Conservation (phyloP, 805 yeast genomes). For the Jamesozyma piceae region DNA sequence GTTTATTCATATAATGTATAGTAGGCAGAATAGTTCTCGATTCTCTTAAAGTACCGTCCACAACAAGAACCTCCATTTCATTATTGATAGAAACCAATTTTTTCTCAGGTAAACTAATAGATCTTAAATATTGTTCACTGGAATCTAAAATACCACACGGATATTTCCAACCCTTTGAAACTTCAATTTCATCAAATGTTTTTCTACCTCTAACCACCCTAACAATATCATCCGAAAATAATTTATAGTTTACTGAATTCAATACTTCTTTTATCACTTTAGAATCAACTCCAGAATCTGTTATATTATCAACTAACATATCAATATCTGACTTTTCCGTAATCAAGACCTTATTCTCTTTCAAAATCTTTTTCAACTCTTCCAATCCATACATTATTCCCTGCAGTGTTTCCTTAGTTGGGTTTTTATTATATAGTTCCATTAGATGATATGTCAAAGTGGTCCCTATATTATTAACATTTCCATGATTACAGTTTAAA, state of each 20-base stretch:
- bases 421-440: constrained; percentile 14
- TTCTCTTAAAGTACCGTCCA: too few relatives aligned
- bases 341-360: constrained; percentile 10
- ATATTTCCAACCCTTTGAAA: constrained; percentile 28
- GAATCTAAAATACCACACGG: constrained; percentile 21
- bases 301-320: constrained; percentile 12
- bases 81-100: constrained; percentile 20
- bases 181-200: constrained; percentile 20
- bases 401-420: constrained; percentile 9
- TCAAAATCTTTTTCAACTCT: constrained; percentile 10
- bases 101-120: constrained; percentile 18
- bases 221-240: constrained; percentile 24
- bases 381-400: neutral
- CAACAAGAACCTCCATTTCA: too few relatives aligned
- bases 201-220: constrained; percentile 23
- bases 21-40: too few relatives aligned
- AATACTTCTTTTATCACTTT: constrained; percentile 15
- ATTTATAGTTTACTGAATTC: constrained; percentile 18
- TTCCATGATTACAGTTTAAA: constrained; percentile 13
- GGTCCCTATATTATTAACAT: constrained; percentile 16
- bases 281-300: constrained; percentile 10
- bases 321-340: constrained; percentile 11
- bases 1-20: too few relatives aligned
- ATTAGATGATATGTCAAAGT: constrained; percentile 12
- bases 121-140: constrained; percentile 25